Conservation (phyloP, 345 rosid genomes). For the Ailanthus altissimus region DNA sequence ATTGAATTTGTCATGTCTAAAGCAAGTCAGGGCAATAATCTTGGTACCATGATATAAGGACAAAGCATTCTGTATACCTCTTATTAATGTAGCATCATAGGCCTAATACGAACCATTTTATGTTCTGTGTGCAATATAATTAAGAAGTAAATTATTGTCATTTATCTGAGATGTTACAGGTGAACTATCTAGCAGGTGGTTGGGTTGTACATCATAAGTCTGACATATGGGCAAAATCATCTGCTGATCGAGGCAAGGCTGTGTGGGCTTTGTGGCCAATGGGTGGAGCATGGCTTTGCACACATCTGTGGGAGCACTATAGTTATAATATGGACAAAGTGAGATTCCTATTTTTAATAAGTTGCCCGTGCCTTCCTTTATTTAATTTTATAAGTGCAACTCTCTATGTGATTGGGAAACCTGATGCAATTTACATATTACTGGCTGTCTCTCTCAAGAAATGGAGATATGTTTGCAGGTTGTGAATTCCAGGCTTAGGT, state of each 20-base stretch:
- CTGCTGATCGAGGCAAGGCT: conserved; percentile 70
- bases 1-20: background rate
- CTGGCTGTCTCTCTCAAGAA: background rate
- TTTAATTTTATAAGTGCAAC: background rate
- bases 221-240: conserved; percentile 95
- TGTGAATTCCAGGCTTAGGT: background rate
- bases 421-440: no score
- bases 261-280: conserved; percentile 93
- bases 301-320: conserved; percentile 96
- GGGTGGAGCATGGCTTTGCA: conserved; percentile 99
- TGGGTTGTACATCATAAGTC: conserved; percentile 92
- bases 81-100: background rate
- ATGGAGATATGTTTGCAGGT: background rate
- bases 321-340: conserved; percentile 79
- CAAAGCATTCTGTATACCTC: background rate
- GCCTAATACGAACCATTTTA: background rate
- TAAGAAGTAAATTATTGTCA: background rate
- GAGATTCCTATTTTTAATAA: conserved; percentile 22
- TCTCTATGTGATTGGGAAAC: no score
- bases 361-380: background rate
- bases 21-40: no score
- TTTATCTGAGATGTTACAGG: conserved; percentile 41
- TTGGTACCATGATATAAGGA: background rate
- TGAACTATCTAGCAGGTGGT: conserved; percentile 80
- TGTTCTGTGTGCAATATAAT: background rate